These are phyloP conservation scores for Neofusicoccum sp. DNA, from an alignment of 2,329 filamentous ascomycete genomes.

Conservation along the genomic window DNA sequence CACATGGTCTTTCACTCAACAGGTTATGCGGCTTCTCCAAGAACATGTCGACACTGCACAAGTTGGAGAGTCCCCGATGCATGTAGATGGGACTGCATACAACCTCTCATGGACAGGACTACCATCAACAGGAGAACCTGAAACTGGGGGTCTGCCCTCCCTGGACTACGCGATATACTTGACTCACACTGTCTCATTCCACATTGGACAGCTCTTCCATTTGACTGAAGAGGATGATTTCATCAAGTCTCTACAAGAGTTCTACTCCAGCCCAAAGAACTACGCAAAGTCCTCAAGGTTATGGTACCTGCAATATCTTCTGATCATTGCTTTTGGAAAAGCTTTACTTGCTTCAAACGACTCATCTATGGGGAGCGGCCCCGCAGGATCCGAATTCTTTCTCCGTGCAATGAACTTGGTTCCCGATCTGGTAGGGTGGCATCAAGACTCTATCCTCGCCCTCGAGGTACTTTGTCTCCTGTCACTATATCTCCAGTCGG, in stretches of 20 bases:
- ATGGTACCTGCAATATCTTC: background rate
- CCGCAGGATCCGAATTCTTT: background rate
- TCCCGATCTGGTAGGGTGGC: background rate
- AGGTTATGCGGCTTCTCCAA: background rate
- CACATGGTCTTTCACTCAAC: background rate
- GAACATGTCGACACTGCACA: background rate
- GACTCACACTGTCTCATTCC: background rate
- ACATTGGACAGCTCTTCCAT: background rate
- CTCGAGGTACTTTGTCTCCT: background rate
- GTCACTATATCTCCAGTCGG: background rate
- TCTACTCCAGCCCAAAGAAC: background rate
- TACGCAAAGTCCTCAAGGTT: background rate
- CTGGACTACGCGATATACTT: slow-evolving; percentile 3
- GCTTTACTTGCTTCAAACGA: background rate
- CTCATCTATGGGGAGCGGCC: background rate
- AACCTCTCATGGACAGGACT: background rate
- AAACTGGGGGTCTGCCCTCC: background rate
- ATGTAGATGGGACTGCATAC: background rate
- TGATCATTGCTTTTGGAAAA: background rate
- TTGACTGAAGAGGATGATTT: background rate
- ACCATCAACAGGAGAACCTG: background rate
- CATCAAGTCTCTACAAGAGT: background rate
- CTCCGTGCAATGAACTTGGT: background rate
- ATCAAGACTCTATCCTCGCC: background rate
- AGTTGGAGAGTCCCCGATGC: background rate